Evolutionary conservation across 2,329 filamentous ascomycete genomes (phyloP), one percentile per base, ranked within the genome.

Genomic region (Sphaerulina vaccinii): DNA sequence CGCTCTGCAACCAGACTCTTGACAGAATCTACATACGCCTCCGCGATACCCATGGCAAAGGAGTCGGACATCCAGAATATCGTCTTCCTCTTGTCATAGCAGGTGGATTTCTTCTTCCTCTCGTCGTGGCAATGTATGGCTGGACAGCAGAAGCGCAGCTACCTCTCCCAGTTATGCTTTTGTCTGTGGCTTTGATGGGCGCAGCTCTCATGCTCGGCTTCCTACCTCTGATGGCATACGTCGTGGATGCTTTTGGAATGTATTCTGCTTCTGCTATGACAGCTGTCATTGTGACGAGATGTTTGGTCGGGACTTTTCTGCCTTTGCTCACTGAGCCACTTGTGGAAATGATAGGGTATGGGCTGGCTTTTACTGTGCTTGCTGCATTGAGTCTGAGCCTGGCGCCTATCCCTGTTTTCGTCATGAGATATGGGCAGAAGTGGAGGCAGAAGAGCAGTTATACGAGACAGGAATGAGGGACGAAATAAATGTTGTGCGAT

Each of bases 41-140:
- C 21, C 55, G 58, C 10, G 52, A 56, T 62, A 68, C 51, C 62
- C 53, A 36, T 15, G 62, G 29, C 59, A 66, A 57, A 44, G 49
- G 56, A 22, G 18, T 52, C 2, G 53, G 56, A 9, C 68, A 65
- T 15, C 84, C 85, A 0, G 85, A 88, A 58, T 82, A 79, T 60
- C 80, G 84, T n/a, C 71, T 85, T 0, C 83, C 83, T 0, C 70
- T 85, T 2, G 78, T 83, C 66, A 62, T 81, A 9, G 69, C 78
- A 0, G 79, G 77, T 0, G 76, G 76, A 0, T 37, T 83, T 0
- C 52, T 84, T 1, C 71, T 79, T 0, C 79, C 81, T 0, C 57
- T 73, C 0, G 78, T 79, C 0, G 65, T 84, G 1, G 79, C 82
- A 56, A 74, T 78, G 62, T 84, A 83, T 57, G 81, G 80, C 33